Evolutionary conservation across 805 yeast genomes (phyloP).

Genomic region (Debaryomyces hansenii): DNA sequence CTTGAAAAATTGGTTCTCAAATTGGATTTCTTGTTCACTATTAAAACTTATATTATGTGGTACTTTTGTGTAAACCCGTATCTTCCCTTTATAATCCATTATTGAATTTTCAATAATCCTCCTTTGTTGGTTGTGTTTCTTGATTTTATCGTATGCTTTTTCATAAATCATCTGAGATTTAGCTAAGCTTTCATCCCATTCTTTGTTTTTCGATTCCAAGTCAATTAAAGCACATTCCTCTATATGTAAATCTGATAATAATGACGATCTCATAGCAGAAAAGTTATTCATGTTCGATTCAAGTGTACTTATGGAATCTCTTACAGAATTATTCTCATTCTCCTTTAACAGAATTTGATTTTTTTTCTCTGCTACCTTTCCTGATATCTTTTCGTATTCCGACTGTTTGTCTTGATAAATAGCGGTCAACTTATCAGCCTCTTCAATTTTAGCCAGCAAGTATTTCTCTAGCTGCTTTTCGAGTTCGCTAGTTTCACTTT

Average conservation of each 20-base stretch:
- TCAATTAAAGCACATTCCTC: constrained; percentile 17
- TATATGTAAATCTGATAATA: constrained; percentile 18
- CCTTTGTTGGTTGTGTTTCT: constrained; percentile 36
- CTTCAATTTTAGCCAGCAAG: constrained; percentile 18
- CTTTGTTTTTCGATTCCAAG: constrained; percentile 16
- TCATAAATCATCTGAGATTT: constrained; percentile 17
- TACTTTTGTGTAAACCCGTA: constrained; percentile 22
- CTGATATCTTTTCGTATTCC: constrained; percentile 16
- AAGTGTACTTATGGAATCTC: constrained; percentile 8
- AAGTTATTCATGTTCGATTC: constrained; percentile 19
- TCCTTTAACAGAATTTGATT: constrained; percentile 3
- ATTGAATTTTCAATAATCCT: constrained; percentile 52
- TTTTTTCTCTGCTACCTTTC: constrained; percentile 6
- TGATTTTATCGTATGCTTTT: constrained; percentile 22
- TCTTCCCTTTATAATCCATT: constrained; percentile 26
- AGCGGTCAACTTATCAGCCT: constrained; percentile 25
- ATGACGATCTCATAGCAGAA: constrained; percentile 12
- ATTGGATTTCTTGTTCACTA: constrained; percentile 1
- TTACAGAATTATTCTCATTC: constrained; percentile 4
- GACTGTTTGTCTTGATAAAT: constrained; percentile 22
- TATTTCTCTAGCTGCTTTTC: constrained; percentile 15
- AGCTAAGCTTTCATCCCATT: constrained; percentile 18
- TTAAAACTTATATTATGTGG: not conserved
- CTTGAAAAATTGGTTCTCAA: constrained; percentile 4
- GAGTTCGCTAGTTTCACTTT: constrained; percentile 13